A percentile compares a stretch with the other conserved stretches of the same genome.
phyloP scores from a whole-genome alignment of 2,329 filamentous ascomycete genomes.

The Leptographium flavum region DNA sequence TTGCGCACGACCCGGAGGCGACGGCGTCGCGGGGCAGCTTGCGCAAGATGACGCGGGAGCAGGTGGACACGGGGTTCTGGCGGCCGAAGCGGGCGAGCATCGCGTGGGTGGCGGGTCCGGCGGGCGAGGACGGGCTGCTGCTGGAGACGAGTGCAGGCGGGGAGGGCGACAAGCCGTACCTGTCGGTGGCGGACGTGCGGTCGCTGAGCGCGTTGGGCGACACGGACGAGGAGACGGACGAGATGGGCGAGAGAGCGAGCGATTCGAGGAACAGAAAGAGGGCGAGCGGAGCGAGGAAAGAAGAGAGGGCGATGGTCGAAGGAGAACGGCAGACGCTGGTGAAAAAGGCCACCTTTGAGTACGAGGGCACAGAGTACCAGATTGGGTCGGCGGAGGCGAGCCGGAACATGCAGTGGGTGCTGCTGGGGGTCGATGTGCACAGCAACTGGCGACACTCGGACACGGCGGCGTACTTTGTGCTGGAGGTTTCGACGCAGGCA shows the following conservation, averaged over 20 bases:
- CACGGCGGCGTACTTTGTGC: constrained; percentile 77
- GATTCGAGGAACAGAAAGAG: no score
- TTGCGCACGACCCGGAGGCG: constrained; percentile 55
- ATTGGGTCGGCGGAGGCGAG: constrained; percentile 59
- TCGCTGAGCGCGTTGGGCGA: constrained; percentile 19
- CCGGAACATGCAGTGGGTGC: constrained; percentile 69
- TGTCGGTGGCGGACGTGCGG: constrained; percentile 78
- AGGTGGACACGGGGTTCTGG: constrained; percentile 55
- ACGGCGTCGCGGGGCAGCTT: constrained; percentile 46
- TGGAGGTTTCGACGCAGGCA: constrained; percentile 70
- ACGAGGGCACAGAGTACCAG: constrained; percentile 37
- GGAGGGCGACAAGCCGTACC: constrained; percentile 48
- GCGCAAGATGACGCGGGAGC: constrained; percentile 59
- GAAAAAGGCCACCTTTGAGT: constrained; percentile 48
- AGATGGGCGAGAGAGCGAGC: no score
- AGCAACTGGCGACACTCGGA: constrained; percentile 85
- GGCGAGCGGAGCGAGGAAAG: no score
- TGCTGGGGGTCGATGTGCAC: constrained; percentile 59
- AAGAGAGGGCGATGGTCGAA: no score
- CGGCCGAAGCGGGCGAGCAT: constrained; percentile 48
- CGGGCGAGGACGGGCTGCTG: constrained; percentile 71
- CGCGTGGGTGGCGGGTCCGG: constrained; percentile 61
- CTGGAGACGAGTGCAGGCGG: constrained; percentile 46
- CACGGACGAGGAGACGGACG: no score
- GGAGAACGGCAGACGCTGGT: constrained; percentile 57